Percentiles rank a stretch among this genome's conserved stretches.
phyloP scores from a whole-genome alignment of 2,329 filamentous ascomycete species.

The Neopestalotiopsis clavispora region DNA sequence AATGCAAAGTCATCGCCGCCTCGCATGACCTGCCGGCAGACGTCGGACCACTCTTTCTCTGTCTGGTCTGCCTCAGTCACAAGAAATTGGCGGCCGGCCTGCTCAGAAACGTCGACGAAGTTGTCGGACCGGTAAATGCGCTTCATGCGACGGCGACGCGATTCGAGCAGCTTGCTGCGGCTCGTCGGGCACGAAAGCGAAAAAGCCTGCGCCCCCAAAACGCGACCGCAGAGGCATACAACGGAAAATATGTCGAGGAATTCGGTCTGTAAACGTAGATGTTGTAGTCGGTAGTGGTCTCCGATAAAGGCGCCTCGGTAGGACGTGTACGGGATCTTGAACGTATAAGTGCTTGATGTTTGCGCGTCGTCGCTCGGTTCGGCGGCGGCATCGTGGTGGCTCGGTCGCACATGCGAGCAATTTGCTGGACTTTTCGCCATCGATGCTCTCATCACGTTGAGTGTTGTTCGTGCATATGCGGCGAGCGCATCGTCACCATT shows the following conservation, averaged over 20 bases:
- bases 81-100: conserved; percentile 18
- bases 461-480: background rate
- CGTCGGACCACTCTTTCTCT: background rate
- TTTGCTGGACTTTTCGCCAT: background rate
- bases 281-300: conserved; percentile 17
- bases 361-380: background rate
- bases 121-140: conserved; percentile 20
- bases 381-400: background rate
- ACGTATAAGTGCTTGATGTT: background rate
- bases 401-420: background rate
- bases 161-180: conserved; percentile 18
- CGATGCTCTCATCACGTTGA: background rate
- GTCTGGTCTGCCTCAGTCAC: background rate
- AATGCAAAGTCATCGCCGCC: background rate
- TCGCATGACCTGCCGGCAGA: background rate
- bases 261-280: conserved; percentile 19
- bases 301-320: background rate
- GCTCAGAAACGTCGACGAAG: conserved; percentile 18
- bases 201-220: conserved; percentile 22
- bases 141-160: conserved; percentile 20
- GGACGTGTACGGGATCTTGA: background rate
- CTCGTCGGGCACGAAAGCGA: conserved; percentile 14
- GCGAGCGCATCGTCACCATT: background rate
- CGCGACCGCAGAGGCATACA: conserved; percentile 10
- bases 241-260: conserved; percentile 21